Base-by-base conservation (phyloP, 345 rosid species). In the Aquilaria sinensis region DNA sequence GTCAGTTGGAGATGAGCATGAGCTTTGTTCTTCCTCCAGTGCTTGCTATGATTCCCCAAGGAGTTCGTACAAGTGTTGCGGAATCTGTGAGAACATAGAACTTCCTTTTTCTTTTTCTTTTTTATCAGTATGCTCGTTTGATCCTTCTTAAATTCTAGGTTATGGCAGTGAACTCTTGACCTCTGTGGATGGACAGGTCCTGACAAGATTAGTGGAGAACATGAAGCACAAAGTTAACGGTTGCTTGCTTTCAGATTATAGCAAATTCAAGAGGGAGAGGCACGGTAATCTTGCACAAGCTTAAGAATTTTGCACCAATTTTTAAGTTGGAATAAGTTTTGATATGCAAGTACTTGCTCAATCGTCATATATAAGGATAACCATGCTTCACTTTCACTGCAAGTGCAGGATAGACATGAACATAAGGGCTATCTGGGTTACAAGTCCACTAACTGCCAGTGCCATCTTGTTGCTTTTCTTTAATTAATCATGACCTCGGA, bases 151-250 rank as follows among this genome's bases (percentile, higher is more conserved):
- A 16, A 5, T 45, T 65, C 48, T n/a, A 49, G 30, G 52, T 23
- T 54, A 15, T 52, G 33, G 51, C 10, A 34, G 41, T 6, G 5
- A 58, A 43, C 41, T 53, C 52, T 10, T 33, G 9, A 48, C 16
- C 57, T 58, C n/a, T 54, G 2, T 53, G 31, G 47, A 15, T 46
- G 15, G 57, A 56, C 80, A 92, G 98, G 79, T 84, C 56, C 71
- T 92, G 67, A 81, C 70, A 13, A 72, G 77, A 71, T 65, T 89
- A 80, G 82, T 84, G 67, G 82, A 84, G 67, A 86, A 82, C 81
- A 85, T 93, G 96, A 87, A 90, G 82, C 76, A 71, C 47, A 87
- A 84, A 75, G 98, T 87, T 47, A 88, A 85, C 31, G 72, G 78
- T 4, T 83, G 93, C 80, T 81, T 90, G 79, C 86, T 93, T 23